Conservation (phyloP, 31 red algal genomes). For the Asparagopsis taxiformis region DNA sequence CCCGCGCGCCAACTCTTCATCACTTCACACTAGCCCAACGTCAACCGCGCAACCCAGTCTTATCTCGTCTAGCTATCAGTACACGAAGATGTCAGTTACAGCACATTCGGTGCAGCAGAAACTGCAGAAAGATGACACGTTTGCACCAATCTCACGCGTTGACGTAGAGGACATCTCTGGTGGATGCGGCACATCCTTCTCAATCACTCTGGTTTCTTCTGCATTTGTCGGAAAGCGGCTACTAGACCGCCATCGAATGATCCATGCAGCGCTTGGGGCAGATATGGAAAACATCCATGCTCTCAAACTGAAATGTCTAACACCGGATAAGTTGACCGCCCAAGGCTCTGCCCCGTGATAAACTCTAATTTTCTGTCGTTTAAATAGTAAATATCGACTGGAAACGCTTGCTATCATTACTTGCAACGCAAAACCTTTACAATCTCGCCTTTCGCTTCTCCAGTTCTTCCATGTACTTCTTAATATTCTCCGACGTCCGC, state of each 20-base stretch:
- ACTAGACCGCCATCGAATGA: neutral
- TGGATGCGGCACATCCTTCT: constrained; percentile 5
- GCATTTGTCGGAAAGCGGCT: neutral
- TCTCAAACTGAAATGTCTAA: neutral
- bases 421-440: neutral
- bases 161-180: neutral
- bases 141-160: neutral
- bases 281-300: constrained; percentile 7
- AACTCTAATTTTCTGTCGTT: neutral
- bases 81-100: too few relatives aligned
- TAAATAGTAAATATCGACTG: neutral
- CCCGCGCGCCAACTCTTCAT: neutral
- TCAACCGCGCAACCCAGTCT: too few relatives aligned
- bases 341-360: neutral
- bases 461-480: too few relatives aligned
- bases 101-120: too few relatives aligned
- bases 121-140: neutral
- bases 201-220: neutral
- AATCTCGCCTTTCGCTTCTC: neutral
- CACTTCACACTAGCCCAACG: too few relatives aligned
- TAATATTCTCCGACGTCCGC: neutral
- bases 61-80: too few relatives aligned
- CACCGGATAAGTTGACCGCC: neutral
- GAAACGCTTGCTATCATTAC: neutral
- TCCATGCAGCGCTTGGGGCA: constrained; percentile 1